phyloP scores from a whole-genome alignment of 129 eudicot genomes.

The Logfia minima region DNA sequence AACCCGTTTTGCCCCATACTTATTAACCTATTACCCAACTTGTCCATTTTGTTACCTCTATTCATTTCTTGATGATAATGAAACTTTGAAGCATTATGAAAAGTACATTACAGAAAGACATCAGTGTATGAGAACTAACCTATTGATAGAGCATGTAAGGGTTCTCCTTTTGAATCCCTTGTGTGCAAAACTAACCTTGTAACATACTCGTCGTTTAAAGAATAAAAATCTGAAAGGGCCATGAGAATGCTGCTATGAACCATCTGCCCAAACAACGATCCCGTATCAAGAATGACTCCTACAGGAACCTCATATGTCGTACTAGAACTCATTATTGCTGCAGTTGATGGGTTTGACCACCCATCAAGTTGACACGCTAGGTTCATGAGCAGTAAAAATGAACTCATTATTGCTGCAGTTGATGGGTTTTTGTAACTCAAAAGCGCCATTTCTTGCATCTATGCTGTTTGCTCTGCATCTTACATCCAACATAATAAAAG shows the following conservation, averaged over 20 bases:
- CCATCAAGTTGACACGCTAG: background rate
- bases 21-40: no score
- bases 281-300: slow-evolving; percentile 43
- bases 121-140: slow-evolving; percentile 15
- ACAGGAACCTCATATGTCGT: slow-evolving; percentile 3
- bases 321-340: background rate
- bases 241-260: slow-evolving; percentile 29
- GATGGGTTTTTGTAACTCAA: slow-evolving; percentile 9
- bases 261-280: slow-evolving; percentile 32
- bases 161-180: slow-evolving; percentile 39
- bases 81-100: no score
- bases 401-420: no score
- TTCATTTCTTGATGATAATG: no score
- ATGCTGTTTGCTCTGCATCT: background rate
- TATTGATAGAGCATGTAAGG: slow-evolving; percentile 23
- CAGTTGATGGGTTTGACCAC: no score
- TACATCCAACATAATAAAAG: no score
- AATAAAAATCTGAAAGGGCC: slow-evolving; percentile 40
- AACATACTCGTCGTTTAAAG: slow-evolving; percentile 19
- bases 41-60: no score
- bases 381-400: slow-evolving; percentile 11
- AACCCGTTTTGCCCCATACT: no score
- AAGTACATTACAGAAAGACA: no score
- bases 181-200: slow-evolving; percentile 27
- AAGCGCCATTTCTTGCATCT: background rate